Evolutionary conservation across 1,284 basidiomycete genomes (phyloP).

Genomic region (Volvariella volvacea): DNA sequence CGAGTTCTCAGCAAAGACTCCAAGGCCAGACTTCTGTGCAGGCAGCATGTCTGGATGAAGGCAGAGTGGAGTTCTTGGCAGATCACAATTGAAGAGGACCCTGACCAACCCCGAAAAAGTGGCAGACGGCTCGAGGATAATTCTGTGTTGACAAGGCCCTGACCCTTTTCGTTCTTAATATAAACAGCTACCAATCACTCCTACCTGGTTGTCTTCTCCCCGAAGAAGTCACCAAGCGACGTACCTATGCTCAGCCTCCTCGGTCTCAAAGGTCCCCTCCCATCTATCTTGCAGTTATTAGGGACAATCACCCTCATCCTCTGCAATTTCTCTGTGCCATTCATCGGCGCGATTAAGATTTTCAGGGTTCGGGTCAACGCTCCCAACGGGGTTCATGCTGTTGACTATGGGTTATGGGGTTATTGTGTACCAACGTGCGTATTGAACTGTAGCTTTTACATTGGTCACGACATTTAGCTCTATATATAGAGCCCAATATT

Average conservation of each 20-base stretch:
- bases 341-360: neutral
- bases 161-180: neutral
- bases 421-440: constrained; percentile 5
- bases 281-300: neutral
- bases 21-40: too few relatives aligned
- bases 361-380: constrained; percentile 1
- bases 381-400: neutral
- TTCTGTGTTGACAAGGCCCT: neutral
- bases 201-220: neutral
- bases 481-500: neutral
- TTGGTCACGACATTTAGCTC: neutral
- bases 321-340: constrained; percentile 1
- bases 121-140: too few relatives aligned
- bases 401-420: constrained; percentile 5
- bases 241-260: neutral
- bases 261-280: neutral
- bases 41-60: too few relatives aligned
- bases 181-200: too few relatives aligned
- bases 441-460: neutral
- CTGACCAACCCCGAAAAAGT: too few relatives aligned
- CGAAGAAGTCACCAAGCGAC: neutral
- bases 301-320: neutral
- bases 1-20: too few relatives aligned
- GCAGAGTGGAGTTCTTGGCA: too few relatives aligned
- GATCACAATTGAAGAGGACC: too few relatives aligned